Percentiles rank a stretch among this genome's conserved stretches.
These are phyloP conservation scores for Draba incana DNA, from an alignment of 345 rosid species.

Conservation along the genomic window DNA sequence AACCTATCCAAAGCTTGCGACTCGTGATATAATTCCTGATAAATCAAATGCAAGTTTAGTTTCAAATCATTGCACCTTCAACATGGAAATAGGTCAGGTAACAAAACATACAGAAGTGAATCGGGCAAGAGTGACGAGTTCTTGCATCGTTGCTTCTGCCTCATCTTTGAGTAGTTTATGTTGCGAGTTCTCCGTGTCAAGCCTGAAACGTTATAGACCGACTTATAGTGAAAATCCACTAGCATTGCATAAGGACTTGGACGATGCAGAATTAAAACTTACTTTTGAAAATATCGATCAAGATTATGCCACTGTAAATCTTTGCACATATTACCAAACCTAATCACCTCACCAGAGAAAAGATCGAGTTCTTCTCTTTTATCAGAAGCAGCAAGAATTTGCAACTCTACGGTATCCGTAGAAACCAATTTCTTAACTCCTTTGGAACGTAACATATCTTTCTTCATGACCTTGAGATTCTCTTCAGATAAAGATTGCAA, in stretches of 20 bases:
- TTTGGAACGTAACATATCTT: slow-evolving; percentile 65
- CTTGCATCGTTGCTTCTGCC: slow-evolving; percentile 70
- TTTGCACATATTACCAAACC: slow-evolving; percentile 87
- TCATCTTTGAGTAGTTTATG: slow-evolving; percentile 51
- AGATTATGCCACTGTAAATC: slow-evolving; percentile 92
- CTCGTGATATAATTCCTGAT: slow-evolving; percentile 81
- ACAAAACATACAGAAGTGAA: slow-evolving; percentile 74
- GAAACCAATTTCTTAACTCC: slow-evolving; percentile 78
- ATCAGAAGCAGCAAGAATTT: slow-evolving; percentile 80
- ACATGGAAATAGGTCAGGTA: slow-evolving; percentile 3
- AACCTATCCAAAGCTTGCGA: slow-evolving; percentile 66
- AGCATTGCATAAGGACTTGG: slow-evolving; percentile 19
- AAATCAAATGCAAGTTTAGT: slow-evolving; percentile 18
- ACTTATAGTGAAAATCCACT: slow-evolving; percentile 40
- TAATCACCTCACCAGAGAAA: slow-evolving; percentile 72
- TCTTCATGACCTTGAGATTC: slow-evolving; percentile 59
- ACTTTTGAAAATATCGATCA: slow-evolving; percentile 73
- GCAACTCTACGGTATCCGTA: slow-evolving; percentile 61
- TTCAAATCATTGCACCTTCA: slow-evolving; percentile 13
- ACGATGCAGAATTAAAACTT: slow-evolving; percentile 27
- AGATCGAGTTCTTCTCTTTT: slow-evolving; percentile 91
- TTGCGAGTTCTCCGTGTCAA: slow-evolving; percentile 55
- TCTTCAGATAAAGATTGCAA: slow-evolving; percentile 72
- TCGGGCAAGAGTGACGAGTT: slow-evolving; percentile 69
- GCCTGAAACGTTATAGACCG: slow-evolving; percentile 52